Conservation (phyloP, 2,329 filamentous ascomycete species). For the Aspergillus tamarii region DNA sequence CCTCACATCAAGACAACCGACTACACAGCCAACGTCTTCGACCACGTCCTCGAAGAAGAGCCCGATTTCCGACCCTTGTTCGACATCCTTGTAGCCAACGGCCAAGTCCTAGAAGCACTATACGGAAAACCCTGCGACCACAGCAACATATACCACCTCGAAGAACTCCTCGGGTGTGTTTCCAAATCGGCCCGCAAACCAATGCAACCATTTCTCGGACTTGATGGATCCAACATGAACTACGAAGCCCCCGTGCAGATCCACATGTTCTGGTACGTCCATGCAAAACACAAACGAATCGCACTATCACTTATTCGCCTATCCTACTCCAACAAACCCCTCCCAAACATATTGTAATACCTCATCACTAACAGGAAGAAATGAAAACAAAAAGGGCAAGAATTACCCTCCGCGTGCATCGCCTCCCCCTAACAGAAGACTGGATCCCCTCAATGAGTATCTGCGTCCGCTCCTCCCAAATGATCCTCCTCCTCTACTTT, state of each 20-base stretch:
- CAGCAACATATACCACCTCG: slow-evolving; percentile 2
- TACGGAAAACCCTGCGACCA: neutral
- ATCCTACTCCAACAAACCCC: too few relatives aligned
- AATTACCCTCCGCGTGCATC: slow-evolving; percentile 2
- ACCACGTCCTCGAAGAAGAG: neutral
- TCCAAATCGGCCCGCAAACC: slow-evolving; percentile 4
- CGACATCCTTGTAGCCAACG: slow-evolving; percentile 1
- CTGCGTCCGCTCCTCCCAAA: slow-evolving; percentile 5
- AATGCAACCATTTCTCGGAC: slow-evolving; percentile 1
- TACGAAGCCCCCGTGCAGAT: slow-evolving; percentile 1
- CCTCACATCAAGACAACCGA: slow-evolving; percentile 1
- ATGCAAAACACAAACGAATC: neutral
- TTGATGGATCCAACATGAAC: neutral
- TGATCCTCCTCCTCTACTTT: slow-evolving; percentile 7
- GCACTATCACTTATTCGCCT: too few relatives aligned
- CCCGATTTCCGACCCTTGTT: neutral
- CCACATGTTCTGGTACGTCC: slow-evolving; percentile 1
- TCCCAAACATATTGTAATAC: too few relatives aligned
- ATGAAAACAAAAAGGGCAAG: neutral
- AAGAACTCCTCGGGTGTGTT: slow-evolving; percentile 2
- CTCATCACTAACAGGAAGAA: neutral
- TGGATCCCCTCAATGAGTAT: slow-evolving; percentile 5
- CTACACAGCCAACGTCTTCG: neutral
- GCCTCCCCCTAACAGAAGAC: neutral
- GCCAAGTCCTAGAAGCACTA: slow-evolving; percentile 1